These are phyloP conservation scores for Penicillium sp. DNA, from an alignment of 2,329 filamentous ascomycete genomes.

Conservation along the genomic window DNA sequence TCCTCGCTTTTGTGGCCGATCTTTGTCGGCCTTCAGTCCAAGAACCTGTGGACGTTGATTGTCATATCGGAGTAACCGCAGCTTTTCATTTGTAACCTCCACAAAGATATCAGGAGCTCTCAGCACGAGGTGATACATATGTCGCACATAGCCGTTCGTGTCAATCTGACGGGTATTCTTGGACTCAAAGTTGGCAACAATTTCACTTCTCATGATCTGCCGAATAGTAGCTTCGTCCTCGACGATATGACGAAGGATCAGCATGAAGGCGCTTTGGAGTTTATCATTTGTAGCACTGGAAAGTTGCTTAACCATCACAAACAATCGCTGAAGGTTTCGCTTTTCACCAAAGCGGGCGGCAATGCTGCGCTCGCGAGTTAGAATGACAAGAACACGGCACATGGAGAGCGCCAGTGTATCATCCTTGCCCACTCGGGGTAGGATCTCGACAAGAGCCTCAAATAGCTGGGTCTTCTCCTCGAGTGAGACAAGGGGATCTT, in stretches of 20 bases:
- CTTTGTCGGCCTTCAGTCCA: constrained; percentile 52
- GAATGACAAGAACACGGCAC: constrained; percentile 77
- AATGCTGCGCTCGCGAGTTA: constrained; percentile 75
- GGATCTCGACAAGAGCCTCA: constrained; percentile 73
- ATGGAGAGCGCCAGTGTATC: constrained; percentile 80
- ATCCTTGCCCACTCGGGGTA: constrained; percentile 86
- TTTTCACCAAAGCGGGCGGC: constrained; percentile 79
- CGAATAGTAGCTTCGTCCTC: constrained; percentile 90
- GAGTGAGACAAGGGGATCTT: constrained; percentile 61
- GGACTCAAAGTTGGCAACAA: constrained; percentile 71
- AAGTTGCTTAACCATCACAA: constrained; percentile 93
- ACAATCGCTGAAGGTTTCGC: constrained; percentile 82
- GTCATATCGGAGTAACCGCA: constrained; percentile 69
- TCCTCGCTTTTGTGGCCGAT: constrained; percentile 24
- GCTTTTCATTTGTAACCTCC: constrained; percentile 78
- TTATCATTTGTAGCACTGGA: constrained; percentile 74
- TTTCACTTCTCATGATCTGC: constrained; percentile 89
- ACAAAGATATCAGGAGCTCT: constrained; percentile 84
- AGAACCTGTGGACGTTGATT: constrained; percentile 54
- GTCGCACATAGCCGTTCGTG: constrained; percentile 69
- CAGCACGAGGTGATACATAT: constrained; percentile 75
- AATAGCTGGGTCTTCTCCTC: constrained; percentile 72
- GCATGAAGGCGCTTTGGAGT: constrained; percentile 73
- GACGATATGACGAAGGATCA: constrained; percentile 85
- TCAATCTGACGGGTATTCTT: constrained; percentile 62